Conservation (phyloP, 306 rosid species). For the Sicyos edulis region DNA sequence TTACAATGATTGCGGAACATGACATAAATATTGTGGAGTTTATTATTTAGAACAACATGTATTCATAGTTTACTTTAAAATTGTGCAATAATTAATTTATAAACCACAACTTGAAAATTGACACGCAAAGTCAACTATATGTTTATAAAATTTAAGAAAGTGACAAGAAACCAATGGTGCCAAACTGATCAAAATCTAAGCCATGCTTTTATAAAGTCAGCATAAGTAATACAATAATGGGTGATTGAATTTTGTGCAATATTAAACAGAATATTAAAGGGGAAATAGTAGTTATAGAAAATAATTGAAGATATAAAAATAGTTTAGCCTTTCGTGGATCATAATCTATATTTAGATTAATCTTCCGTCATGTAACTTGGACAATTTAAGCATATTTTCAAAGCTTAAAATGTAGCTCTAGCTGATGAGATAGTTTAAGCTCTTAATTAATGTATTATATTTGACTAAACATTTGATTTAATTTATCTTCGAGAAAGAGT, state of each 20-base stretch:
- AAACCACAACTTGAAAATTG: not conserved
- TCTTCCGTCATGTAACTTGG: not conserved
- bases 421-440: no score
- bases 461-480: no score
- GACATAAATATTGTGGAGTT: not conserved
- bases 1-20: not conserved
- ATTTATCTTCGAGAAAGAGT: no score
- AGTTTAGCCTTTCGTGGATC: not conserved
- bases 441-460: no score
- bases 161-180: conserved; percentile 18
- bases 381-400: not conserved
- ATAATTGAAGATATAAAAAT: not conserved
- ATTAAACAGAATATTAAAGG: not conserved
- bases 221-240: not conserved
- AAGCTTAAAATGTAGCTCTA: no score
- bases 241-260: not conserved
- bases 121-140: conserved; percentile 20
- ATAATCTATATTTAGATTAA: not conserved
- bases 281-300: not conserved
- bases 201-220: conserved; percentile 7
- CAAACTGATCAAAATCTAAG: no score
- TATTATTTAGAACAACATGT: not conserved
- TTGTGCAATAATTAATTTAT: not conserved
- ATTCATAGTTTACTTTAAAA: not conserved
- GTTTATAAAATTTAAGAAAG: conserved; percentile 8